Base-by-base conservation (phyloP, 2,329 filamentous ascomycete species). In the Chrysosphaeria jannelii region DNA sequence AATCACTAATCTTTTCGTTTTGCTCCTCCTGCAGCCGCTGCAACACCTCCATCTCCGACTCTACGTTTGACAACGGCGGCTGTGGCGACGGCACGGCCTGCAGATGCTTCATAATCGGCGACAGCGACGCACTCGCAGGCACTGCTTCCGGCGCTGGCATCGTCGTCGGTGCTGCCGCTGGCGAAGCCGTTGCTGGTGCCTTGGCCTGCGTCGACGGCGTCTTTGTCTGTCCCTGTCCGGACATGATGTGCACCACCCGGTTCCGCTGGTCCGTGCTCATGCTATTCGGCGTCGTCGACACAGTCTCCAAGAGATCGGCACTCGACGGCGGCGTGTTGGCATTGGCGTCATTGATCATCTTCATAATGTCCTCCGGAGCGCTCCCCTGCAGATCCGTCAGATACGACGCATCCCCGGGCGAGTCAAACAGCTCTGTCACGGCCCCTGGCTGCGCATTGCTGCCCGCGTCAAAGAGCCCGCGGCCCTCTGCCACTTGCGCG, bases 21-120 rank as follows among this genome's bases (percentile, higher is more conserved):
- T 90, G 78, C 28, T 81, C 65, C 13, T 62, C 59, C 37, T 88
- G 74, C 35, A 90, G 51, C 20, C 66, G 67, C 30, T 74, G 62
- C 3, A 93, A 52, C 14, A 70, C 57, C 24, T 85, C 72, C 14
- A 91, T 57, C 30, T 89, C 71, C 9, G 67, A 52, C 29, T 69
- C 57, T 4, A 69, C 79, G 29, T 58, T 58, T 21, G 53, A 58
- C 11, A 75, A 46, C 0, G 57, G 56, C 2, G 54, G 51, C n/a
- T n/a, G n/a, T n/a, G 16, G 16, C 4, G 45, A 43, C 11, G 74
- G 46, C 2, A 52, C 49, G 1, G 44, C 40, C 2, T 42, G 39
- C 31, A 52, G 42, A 5, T 48, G 44, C 5, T 45, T 42, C 28
- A 62, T 43, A 25, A 50, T 47, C 0, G 57, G 51, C 2, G 57